These are phyloP conservation scores for Chalciporus pseudorubinellus DNA, from an alignment of 768 basidiomycete genomes.

Conservation along the genomic window DNA sequence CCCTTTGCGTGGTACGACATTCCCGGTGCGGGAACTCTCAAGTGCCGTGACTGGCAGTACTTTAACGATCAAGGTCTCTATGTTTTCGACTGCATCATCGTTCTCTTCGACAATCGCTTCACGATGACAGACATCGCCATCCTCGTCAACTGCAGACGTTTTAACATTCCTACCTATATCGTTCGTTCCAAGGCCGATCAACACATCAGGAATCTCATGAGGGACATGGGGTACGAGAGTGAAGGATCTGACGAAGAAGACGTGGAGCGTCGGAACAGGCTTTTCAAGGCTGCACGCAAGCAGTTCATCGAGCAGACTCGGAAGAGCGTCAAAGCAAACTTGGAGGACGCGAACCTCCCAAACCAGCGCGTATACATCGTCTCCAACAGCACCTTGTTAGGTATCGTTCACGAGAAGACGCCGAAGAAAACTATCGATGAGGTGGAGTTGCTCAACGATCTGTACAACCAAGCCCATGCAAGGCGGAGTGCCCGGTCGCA, in stretches of 20 bases:
- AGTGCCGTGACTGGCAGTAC: constrained; percentile 35
- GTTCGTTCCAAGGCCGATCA: constrained; percentile 38
- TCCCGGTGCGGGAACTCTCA: constrained; percentile 36
- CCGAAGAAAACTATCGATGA: constrained; percentile 18
- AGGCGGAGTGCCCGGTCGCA: neutral
- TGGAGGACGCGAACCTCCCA: constrained; percentile 19
- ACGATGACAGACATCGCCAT: constrained; percentile 35
- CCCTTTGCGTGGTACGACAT: constrained; percentile 36
- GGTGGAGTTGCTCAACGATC: constrained; percentile 8
- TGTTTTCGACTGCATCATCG: constrained; percentile 35
- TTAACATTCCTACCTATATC: constrained; percentile 34
- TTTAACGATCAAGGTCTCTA: constrained; percentile 38
- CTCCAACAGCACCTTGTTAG: constrained; percentile 17
- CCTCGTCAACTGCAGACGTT: constrained; percentile 29
- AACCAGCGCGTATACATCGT: constrained; percentile 28
- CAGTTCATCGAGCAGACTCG: constrained; percentile 24
- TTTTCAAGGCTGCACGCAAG: constrained; percentile 15
- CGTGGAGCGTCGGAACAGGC: neutral
- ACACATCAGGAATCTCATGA: constrained; percentile 27
- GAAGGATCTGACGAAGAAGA: constrained; percentile 19
- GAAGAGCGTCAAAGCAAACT: constrained; percentile 14
- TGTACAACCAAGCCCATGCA: constrained; percentile 9
- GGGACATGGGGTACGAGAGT: constrained; percentile 21
- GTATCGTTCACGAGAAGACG: constrained; percentile 8
- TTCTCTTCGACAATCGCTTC: constrained; percentile 35